Evolutionary conservation across 352 stramenopile genomes (phyloP).

Genomic region (Pythium periplocum): DNA sequence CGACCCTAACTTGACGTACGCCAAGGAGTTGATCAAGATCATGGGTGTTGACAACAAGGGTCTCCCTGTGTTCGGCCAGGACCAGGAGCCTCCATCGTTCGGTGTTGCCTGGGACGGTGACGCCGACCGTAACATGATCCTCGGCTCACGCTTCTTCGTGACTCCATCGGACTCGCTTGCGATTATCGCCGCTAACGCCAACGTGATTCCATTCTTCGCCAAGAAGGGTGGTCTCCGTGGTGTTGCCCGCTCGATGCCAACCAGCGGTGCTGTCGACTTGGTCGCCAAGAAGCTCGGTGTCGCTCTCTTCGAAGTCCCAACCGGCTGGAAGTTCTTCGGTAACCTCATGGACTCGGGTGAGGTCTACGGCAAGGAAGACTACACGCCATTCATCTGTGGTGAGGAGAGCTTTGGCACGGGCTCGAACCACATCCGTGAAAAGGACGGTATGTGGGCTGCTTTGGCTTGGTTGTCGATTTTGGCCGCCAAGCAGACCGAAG

Average conservation of each 20-base stretch:
- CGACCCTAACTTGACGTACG: constrained; percentile 99
- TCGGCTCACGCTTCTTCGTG: constrained; percentile 97
- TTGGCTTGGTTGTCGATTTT: constrained; percentile 99
- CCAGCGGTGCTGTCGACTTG: constrained; percentile 95
- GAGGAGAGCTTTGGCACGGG: constrained; percentile 98
- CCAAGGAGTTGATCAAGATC: constrained; percentile 92
- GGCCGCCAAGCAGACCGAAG: constrained; percentile 81
- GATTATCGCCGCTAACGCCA: constrained; percentile 97
- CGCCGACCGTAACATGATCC: constrained; percentile 98
- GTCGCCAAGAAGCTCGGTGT: constrained; percentile 95
- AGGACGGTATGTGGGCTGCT: constrained; percentile 99
- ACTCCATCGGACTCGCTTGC: constrained; percentile 98
- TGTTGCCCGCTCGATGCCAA: constrained; percentile 98
- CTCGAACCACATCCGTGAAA: constrained; percentile 99
- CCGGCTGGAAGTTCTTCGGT: constrained; percentile 99
- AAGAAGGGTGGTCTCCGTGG: constrained; percentile 88
- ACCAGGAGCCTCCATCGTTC: constrained; percentile 72
- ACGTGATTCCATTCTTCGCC: constrained; percentile 96
- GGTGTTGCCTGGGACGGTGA: constrained; percentile 98
- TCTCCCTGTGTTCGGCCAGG: constrained; percentile 70
- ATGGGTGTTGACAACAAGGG: constrained; percentile 93
- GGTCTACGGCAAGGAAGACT: constrained; percentile 95
- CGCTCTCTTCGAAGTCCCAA: constrained; percentile 96
- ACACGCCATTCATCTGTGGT: constrained; percentile 98
- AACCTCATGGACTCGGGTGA: constrained; percentile 99